These are phyloP conservation scores for Mayamaea pseudoterrestris DNA, from an alignment of 108 stramenopile species.

Conservation along the genomic window DNA sequence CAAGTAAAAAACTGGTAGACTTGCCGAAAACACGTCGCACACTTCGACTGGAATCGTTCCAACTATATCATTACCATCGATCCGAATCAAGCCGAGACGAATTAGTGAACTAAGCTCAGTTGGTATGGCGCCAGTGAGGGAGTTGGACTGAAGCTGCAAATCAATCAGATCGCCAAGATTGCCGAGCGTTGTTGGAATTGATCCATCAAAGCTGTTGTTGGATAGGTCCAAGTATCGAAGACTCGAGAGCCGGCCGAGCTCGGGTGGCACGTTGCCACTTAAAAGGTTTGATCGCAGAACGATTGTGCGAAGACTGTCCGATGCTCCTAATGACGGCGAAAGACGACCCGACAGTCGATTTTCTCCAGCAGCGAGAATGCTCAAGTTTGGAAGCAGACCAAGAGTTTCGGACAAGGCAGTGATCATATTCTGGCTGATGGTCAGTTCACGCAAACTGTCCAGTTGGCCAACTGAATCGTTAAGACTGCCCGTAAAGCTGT, in stretches of 20 bases:
- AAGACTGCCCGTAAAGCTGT: slow-evolving; percentile 12
- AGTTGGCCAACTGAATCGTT: background rate
- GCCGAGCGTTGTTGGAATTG: slow-evolving; percentile 9
- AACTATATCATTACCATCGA: slow-evolving; percentile 4
- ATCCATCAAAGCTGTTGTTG: slow-evolving; percentile 6
- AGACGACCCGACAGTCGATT: slow-evolving; percentile 14
- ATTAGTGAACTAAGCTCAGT: slow-evolving; percentile 12
- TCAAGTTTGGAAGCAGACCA: background rate
- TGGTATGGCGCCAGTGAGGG: slow-evolving; percentile 24
- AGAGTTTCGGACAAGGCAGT: background rate
- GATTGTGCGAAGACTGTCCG: slow-evolving; percentile 9
- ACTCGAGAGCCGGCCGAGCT: slow-evolving; percentile 9
- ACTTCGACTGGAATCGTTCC: slow-evolving; percentile 2
- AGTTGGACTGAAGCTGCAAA: slow-evolving; percentile 23
- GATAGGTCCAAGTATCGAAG: slow-evolving; percentile 6
- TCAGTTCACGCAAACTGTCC: background rate
- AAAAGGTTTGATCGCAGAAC: slow-evolving; percentile 21
- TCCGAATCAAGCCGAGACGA: background rate
- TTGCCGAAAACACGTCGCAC: background rate
- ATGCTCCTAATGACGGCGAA: slow-evolving; percentile 2
- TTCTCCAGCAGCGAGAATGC: background rate
- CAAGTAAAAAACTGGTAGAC: slow-evolving; percentile 3
- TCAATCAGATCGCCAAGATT: background rate
- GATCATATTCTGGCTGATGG: no score
- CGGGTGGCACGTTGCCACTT: slow-evolving; percentile 22